phyloP scores from a whole-genome alignment of 257 asterid species.

The Scutellaria galericulata region DNA sequence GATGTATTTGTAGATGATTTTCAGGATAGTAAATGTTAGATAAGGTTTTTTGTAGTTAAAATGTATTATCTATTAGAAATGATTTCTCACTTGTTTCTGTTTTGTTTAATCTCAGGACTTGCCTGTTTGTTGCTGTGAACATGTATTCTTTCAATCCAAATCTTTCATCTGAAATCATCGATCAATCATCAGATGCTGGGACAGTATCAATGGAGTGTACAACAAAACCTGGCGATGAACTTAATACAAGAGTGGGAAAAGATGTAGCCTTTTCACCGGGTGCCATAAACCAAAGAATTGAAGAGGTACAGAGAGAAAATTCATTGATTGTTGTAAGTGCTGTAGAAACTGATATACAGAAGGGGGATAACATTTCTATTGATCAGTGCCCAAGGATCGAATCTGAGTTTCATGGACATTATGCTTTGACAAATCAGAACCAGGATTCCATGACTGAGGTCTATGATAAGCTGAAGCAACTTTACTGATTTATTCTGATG shows the following conservation, averaged over 20 bases:
- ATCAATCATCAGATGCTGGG: slow-evolving; percentile 32
- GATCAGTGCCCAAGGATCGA: slow-evolving; percentile 32
- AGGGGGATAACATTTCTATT: slow-evolving; percentile 25
- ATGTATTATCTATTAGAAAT: slow-evolving; percentile 10
- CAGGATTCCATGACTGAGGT: slow-evolving; percentile 46
- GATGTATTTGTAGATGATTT: background rate
- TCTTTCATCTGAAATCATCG: slow-evolving; percentile 29
- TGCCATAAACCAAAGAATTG: slow-evolving; percentile 34
- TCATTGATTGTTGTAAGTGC: slow-evolving; percentile 30
- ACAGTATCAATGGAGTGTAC: slow-evolving; percentile 36
- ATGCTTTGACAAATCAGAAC: slow-evolving; percentile 37
- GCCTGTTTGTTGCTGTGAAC: slow-evolving; percentile 52
- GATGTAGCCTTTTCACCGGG: slow-evolving; percentile 35
- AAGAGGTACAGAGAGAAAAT: slow-evolving; percentile 35
- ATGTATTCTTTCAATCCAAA: slow-evolving; percentile 41
- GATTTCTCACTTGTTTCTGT: slow-evolving; percentile 14
- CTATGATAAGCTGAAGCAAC: slow-evolving; percentile 30
- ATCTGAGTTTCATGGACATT: slow-evolving; percentile 33
- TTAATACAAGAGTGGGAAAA: slow-evolving; percentile 31
- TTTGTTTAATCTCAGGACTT: slow-evolving; percentile 53
- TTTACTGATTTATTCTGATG: slow-evolving; percentile 13
- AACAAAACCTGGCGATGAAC: slow-evolving; percentile 10
- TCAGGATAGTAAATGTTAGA: background rate
- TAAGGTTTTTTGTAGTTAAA: background rate
- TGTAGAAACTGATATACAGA: slow-evolving; percentile 29